Evolutionary conservation across 2,329 filamentous ascomycete genomes (phyloP).

Genomic region (Bipolaris gigantea): DNA sequence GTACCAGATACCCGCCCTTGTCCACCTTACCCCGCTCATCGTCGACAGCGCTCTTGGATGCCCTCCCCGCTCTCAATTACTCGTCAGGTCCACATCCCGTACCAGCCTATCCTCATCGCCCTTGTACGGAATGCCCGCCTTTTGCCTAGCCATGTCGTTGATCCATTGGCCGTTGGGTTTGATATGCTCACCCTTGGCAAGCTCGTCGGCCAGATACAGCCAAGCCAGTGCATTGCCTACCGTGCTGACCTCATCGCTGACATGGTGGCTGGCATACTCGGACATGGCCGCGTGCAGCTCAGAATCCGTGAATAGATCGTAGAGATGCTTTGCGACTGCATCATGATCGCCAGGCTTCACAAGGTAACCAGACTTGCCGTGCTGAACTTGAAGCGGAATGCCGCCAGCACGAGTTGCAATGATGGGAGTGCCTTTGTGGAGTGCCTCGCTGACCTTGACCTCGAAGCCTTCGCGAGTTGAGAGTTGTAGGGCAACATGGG

Average conservation of each 20-base stretch:
- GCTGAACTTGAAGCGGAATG: conserved; percentile 75
- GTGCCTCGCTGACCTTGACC: conserved; percentile 81
- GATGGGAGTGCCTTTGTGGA: conserved; percentile 77
- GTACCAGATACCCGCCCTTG: no score
- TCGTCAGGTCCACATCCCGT: conserved; percentile 6
- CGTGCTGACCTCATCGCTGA: conserved; percentile 80
- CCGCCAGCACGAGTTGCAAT: conserved; percentile 77
- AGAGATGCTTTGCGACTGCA: conserved; percentile 67
- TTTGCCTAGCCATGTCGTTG: conserved; percentile 71
- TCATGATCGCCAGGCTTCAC: conserved; percentile 71
- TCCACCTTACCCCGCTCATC: neutral
- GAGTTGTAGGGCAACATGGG: conserved; percentile 74
- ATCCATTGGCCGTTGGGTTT: conserved; percentile 68
- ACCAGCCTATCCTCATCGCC: conserved; percentile 65
- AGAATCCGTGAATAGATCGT: conserved; percentile 66
- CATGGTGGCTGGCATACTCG: conserved; percentile 62
- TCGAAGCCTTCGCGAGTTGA: conserved; percentile 83
- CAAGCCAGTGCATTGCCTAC: conserved; percentile 76
- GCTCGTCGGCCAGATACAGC: conserved; percentile 74
- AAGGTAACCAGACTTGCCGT: conserved; percentile 72
- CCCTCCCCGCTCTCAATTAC: neutral
- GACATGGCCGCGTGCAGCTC: conserved; percentile 70
- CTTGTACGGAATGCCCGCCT: conserved; percentile 62
- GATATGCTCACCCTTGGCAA: conserved; percentile 61
- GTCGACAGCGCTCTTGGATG: neutral